phyloP scores from a whole-genome alignment of 305 asterid species.

The Ruellia speciosa region DNA sequence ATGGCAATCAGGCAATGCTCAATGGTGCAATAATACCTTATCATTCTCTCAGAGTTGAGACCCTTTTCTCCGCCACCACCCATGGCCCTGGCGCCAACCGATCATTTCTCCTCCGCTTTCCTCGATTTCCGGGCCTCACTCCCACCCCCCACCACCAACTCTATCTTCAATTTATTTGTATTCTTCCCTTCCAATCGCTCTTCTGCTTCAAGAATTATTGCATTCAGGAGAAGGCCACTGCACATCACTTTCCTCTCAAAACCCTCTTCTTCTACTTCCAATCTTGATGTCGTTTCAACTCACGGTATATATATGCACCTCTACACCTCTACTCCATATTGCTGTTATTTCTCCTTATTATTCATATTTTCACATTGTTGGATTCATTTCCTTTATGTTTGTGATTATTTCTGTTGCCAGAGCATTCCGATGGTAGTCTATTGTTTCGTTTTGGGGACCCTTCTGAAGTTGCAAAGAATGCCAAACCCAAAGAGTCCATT shows the following conservation, averaged over 20 bases:
- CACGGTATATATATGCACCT: slow-evolving; percentile 35
- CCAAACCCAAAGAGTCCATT: slow-evolving; percentile 30
- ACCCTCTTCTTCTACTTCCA: slow-evolving; percentile 26
- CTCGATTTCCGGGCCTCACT: background rate
- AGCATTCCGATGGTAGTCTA: slow-evolving; percentile 67
- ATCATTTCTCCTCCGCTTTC: background rate
- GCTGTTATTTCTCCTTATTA: background rate
- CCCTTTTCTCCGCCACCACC: background rate
- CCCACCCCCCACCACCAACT: background rate
- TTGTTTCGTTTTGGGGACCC: slow-evolving; percentile 76
- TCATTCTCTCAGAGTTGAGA: background rate
- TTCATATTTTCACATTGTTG: background rate
- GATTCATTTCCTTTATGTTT: background rate
- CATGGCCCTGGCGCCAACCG: background rate
- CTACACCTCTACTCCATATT: background rate
- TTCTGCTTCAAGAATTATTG: slow-evolving; percentile 18
- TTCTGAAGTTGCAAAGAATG: slow-evolving; percentile 35
- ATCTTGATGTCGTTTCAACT: slow-evolving; percentile 44
- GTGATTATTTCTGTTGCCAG: slow-evolving; percentile 39
- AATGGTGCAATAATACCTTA: no score
- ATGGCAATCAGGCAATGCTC: no score
- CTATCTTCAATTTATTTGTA: background rate
- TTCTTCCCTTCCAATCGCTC: background rate
- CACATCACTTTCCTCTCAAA: slow-evolving; percentile 28
- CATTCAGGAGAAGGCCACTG: slow-evolving; percentile 28